Conservation (phyloP, 305 asterid genomes). For the Ilex paraguariensis region DNA sequence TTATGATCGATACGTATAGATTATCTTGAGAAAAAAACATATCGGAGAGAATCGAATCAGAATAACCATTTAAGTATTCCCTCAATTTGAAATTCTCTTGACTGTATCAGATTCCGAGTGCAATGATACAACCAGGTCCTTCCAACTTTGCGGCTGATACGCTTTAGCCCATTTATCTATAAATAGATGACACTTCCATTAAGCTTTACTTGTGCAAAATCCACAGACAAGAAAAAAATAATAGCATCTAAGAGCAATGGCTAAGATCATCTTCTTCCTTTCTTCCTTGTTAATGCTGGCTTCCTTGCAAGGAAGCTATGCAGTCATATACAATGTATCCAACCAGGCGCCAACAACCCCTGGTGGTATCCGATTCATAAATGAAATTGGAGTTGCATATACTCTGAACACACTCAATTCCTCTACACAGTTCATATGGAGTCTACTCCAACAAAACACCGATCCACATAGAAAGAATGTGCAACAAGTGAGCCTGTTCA, state of each 20-base stretch:
- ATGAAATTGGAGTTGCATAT: conserved; percentile 42
- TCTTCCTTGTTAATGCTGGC: conserved; percentile 19
- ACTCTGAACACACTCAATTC: conserved; percentile 18
- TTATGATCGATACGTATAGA: too few species aligned
- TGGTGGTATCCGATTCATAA: conserved; percentile 47
- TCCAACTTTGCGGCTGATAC: too few species aligned
- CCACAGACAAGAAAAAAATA: background rate
- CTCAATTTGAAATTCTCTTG: too few species aligned
- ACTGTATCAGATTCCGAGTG: too few species aligned
- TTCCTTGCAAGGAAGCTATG: conserved; percentile 25
- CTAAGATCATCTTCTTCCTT: conserved; percentile 16
- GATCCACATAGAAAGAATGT: conserved; percentile 29
- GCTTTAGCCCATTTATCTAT: too few species aligned
- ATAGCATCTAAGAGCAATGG: conserved; percentile 13
- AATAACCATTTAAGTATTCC: too few species aligned
- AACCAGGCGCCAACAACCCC: conserved; percentile 35
- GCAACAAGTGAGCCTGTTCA: conserved; percentile 20
- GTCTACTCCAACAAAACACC: conserved; percentile 36
- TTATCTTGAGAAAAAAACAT: too few species aligned
- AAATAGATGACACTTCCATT: too few species aligned
- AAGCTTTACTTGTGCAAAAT: too few species aligned
- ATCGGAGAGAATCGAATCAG: too few species aligned
- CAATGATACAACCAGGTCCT: too few species aligned
- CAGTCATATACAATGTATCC: conserved; percentile 34
- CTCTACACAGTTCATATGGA: conserved; percentile 49